phyloP scores from a whole-genome alignment of 495 filamentous ascomycete genomes.

The Parathielavia appendiculata region DNA sequence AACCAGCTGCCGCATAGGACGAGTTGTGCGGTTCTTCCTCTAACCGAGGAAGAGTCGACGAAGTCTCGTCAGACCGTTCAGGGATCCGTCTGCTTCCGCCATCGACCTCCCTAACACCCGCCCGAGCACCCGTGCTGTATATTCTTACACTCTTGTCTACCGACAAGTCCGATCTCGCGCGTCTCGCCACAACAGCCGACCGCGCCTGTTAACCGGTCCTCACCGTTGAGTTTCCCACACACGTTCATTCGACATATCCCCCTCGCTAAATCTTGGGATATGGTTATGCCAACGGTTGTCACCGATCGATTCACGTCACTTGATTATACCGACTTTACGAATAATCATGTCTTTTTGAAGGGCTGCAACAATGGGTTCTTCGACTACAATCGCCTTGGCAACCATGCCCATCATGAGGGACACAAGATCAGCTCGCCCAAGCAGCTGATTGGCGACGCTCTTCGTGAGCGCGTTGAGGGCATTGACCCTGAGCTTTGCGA shows the following conservation, averaged over 20 bases:
- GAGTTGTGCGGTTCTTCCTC: conserved; percentile 94
- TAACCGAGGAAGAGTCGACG: conserved; percentile 88
- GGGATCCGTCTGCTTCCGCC: conserved; percentile 70
- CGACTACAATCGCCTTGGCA: conserved; percentile 28
- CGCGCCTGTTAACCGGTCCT: conserved; percentile 1
- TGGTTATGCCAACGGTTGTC: conserved; percentile 52
- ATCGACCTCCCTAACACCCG: conserved; percentile 80
- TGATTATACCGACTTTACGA: conserved; percentile 37
- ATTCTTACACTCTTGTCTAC: conserved; percentile 1
- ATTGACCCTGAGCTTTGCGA: conserved; percentile 83
- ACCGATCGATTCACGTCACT: conserved; percentile 40
- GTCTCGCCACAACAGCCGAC: not conserved
- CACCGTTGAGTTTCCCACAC: not conserved
- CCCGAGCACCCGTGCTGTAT: conserved; percentile 20
- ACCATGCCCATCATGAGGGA: conserved; percentile 26
- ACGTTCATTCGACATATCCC: conserved; percentile 6
- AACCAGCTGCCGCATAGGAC: conserved; percentile 99
- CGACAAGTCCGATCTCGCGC: not conserved
- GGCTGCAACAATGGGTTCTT: conserved; percentile 34
- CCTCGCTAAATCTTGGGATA: conserved; percentile 39
- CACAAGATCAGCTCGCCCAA: conserved; percentile 42
- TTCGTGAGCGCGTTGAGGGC: conserved; percentile 72
- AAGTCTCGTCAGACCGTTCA: conserved; percentile 78
- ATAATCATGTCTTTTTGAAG: conserved; percentile 45
- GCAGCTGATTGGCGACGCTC: conserved; percentile 66